These are phyloP conservation scores for Henckelia pumila DNA, from an alignment of 257 asterid species.

Conservation along the genomic window DNA sequence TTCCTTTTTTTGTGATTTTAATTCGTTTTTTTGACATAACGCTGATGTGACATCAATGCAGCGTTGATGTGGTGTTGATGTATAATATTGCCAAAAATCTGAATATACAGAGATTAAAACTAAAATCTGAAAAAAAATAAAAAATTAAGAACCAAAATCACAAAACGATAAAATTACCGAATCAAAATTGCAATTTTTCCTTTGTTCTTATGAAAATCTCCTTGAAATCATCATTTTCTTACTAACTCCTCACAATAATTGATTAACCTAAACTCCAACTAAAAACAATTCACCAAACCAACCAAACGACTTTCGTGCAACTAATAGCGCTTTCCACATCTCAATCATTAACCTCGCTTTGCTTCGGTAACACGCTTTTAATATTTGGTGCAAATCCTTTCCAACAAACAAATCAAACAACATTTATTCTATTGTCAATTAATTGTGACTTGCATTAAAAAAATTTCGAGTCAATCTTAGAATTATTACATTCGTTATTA, in stretches of 20 bases:
- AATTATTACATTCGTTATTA: neutral
- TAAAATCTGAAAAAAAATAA: too few species aligned
- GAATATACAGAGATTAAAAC: too few species aligned
- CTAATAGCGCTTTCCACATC: neutral
- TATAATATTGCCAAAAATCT: too few species aligned
- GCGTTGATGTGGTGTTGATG: too few species aligned
- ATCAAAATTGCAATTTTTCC: too few species aligned
- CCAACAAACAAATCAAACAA: neutral
- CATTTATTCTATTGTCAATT: too few species aligned
- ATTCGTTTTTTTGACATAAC: too few species aligned
- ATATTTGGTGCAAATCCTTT: neutral
- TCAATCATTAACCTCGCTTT: neutral
- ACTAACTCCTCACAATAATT: constrained; percentile 20
- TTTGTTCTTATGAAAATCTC: neutral
- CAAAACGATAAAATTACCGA: too few species aligned
- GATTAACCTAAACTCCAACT: constrained; percentile 7
- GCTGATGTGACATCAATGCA: too few species aligned
- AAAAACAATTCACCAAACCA: neutral
- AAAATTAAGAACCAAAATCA: too few species aligned
- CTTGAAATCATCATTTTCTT: constrained; percentile 7
- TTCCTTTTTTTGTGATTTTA: too few species aligned
- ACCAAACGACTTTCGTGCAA: neutral
- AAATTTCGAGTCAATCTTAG: neutral
- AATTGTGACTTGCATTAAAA: neutral
- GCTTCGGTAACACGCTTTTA: constrained; percentile 11